phyloP scores from a whole-genome alignment of 2,329 filamentous ascomycete species.

The Tolypocladium album region DNA sequence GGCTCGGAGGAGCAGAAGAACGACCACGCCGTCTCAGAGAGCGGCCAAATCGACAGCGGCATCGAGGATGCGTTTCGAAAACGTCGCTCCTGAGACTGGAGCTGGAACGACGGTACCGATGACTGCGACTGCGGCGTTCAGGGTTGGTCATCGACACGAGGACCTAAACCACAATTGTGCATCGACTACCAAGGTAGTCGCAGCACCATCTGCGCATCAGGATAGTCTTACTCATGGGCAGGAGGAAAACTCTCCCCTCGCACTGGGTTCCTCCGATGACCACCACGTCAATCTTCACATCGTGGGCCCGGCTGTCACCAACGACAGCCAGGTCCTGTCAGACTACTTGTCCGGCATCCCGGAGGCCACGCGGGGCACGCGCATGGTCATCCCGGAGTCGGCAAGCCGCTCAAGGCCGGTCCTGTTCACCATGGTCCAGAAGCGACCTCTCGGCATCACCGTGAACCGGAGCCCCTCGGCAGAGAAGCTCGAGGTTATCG shows the following conservation, averaged over 20 bases:
- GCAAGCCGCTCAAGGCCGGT: slow-evolving; percentile 25
- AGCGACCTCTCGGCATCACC: slow-evolving; percentile 31
- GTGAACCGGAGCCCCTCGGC: slow-evolving; percentile 26
- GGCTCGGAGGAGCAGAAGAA: slow-evolving; percentile 1
- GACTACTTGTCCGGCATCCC: slow-evolving; percentile 36
- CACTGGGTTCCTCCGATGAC: slow-evolving; percentile 21
- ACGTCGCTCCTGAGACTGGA: not conserved
- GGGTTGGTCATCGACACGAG: not conserved
- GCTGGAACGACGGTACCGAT: not conserved
- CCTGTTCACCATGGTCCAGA: slow-evolving; percentile 34
- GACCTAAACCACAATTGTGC: not conserved
- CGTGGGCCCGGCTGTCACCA: slow-evolving; percentile 47
- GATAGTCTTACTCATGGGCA: too few relatives aligned
- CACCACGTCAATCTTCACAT: slow-evolving; percentile 38
- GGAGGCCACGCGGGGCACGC: slow-evolving; percentile 15
- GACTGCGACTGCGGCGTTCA: not conserved
- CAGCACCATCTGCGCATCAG: not conserved
- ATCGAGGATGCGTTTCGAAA: not conserved
- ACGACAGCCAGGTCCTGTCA: slow-evolving; percentile 50
- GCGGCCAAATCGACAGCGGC: not conserved
- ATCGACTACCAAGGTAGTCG: not conserved
- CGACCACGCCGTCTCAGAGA: not conserved
- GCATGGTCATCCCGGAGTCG: slow-evolving; percentile 18
- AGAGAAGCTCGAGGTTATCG: slow-evolving; percentile 42
- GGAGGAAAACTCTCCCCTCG: slow-evolving; percentile 16